Percentiles rank a stretch among this genome's conserved stretches.
These are phyloP conservation scores for Limonium bicolor DNA, from an alignment of 148 eudicot species.

Conservation along the genomic window DNA sequence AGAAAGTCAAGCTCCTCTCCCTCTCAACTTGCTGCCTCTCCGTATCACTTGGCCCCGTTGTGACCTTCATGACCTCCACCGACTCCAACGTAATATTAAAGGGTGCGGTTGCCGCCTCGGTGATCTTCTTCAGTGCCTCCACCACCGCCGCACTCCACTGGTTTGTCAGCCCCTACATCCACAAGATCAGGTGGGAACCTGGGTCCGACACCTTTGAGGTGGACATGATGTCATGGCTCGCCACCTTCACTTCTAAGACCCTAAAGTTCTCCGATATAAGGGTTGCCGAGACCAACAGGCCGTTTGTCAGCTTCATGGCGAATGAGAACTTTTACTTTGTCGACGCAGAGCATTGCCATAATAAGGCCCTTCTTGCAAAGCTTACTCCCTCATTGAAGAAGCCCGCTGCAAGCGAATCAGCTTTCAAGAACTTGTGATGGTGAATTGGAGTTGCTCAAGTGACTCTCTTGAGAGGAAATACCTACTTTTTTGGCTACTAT, in stretches of 20 bases:
- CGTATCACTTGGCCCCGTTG: slow-evolving; percentile 83
- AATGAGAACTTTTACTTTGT: slow-evolving; percentile 60
- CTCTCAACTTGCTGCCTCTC: slow-evolving; percentile 97
- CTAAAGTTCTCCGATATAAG: slow-evolving; percentile 68
- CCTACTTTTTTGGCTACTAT: too few relatives aligned
- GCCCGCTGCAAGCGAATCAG: slow-evolving; percentile 29
- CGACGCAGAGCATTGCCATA: slow-evolving; percentile 71
- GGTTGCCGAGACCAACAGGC: slow-evolving; percentile 65
- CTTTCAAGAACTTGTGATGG: slow-evolving; percentile 70
- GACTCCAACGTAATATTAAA: slow-evolving; percentile 72
- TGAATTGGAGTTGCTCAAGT: too few relatives aligned
- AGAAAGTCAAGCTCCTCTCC: slow-evolving; percentile 89
- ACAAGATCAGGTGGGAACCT: slow-evolving; percentile 84
- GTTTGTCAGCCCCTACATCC: slow-evolving; percentile 95
- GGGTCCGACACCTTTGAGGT: slow-evolving; percentile 88
- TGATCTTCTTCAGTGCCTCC: slow-evolving; percentile 80
- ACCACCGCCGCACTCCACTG: slow-evolving; percentile 89
- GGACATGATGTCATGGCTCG: slow-evolving; percentile 93
- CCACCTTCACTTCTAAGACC: slow-evolving; percentile 41
- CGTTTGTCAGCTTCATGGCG: slow-evolving; percentile 77
- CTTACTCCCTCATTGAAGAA: slow-evolving; percentile 65
- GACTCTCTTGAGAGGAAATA: too few relatives aligned
- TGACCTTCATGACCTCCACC: slow-evolving; percentile 88
- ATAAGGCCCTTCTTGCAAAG: slow-evolving; percentile 83
- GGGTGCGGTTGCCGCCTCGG: slow-evolving; percentile 89